Evolutionary conservation across 208 protist species (phyloP), one percentile per base, ranked within the genome.

Genomic region (Acanthamoeba sp.): DNA sequence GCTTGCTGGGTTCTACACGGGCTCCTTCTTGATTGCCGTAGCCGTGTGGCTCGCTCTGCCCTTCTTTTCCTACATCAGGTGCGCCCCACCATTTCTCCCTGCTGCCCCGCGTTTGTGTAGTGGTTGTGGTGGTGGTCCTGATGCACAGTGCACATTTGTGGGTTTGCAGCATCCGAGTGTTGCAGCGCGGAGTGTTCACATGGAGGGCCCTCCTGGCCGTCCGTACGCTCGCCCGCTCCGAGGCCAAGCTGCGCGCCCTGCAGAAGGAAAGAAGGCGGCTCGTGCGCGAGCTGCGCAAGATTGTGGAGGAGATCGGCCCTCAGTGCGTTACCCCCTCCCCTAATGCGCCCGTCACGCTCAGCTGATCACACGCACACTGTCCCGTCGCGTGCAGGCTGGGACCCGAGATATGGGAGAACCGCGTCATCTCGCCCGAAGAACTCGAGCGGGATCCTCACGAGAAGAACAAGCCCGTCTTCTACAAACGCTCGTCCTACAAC

Each of bases 1-100:
- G 16, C 48, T 91, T 10, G 84, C 84, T 1, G 84, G 55, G 2
- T 3, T 91, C 36, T 91, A 91, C 84, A 71, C 57, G 16, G 84
- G 84, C 2, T 71, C 48, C 36, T 29, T 91, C 36, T 34, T 71
- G 27, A 29, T 91, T 1, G 55, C 36, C 29, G 24, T 71, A 1
- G 55, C 27, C 52, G 48, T 91, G 18, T 91, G 32, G n/a, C 57
- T 91, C 29, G 22, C 71, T 2, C 36, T 91, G 20, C 84, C 84
- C 84, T 91, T 91, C 84, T 91, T 91, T 36, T 91, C 84, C 36
- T 91, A 91, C 38, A 42, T 91, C 84, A 91, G 50, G 82, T 89
- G 12, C 3, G 36, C 42, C 7, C 18, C 42, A 10, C 36, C 42
- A n/a, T 27, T 50, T 7, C 42, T 34, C 10, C 42, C 27, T 88